Evolutionary conservation across 2,329 filamentous ascomycete species (phyloP).

Genomic region (Curvularia eragrostidis): DNA sequence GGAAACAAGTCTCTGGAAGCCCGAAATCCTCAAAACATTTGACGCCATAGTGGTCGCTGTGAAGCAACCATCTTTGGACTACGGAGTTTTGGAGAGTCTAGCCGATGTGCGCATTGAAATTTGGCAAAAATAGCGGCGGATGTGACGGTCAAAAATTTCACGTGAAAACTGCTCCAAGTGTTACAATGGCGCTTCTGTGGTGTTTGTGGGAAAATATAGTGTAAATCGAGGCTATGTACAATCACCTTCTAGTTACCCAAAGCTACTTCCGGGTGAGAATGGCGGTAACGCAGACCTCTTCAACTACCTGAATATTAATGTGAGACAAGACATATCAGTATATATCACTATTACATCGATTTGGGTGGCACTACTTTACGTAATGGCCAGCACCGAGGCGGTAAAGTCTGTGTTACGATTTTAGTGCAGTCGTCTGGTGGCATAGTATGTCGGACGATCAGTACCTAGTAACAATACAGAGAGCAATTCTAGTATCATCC

Average conservation of each 20-base stretch:
- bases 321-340: not conserved
- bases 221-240: not conserved
- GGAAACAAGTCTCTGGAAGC: slow-evolving; percentile 50
- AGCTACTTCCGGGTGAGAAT: not conserved
- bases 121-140: not conserved
- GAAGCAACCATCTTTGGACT: slow-evolving; percentile 54
- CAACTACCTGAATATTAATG: not conserved
- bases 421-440: not conserved
- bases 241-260: not conserved
- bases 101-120: slow-evolving; percentile 25
- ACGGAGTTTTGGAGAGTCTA: slow-evolving; percentile 48
- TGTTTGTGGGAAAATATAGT: not conserved
- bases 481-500: not conserved
- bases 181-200: not conserved
- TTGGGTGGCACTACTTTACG: not conserved
- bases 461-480: not conserved
- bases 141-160: not conserved
- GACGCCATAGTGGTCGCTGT: slow-evolving; percentile 56
- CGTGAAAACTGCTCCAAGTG: not conserved
- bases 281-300: not conserved
- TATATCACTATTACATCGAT: not conserved
- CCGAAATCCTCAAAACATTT: slow-evolving; percentile 50
- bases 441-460: not conserved
- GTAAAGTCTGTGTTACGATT: not conserved
- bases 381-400: not conserved